Conservation (phyloP, 2,329 filamentous ascomycete species). For the Sporothrix phasma region DNA sequence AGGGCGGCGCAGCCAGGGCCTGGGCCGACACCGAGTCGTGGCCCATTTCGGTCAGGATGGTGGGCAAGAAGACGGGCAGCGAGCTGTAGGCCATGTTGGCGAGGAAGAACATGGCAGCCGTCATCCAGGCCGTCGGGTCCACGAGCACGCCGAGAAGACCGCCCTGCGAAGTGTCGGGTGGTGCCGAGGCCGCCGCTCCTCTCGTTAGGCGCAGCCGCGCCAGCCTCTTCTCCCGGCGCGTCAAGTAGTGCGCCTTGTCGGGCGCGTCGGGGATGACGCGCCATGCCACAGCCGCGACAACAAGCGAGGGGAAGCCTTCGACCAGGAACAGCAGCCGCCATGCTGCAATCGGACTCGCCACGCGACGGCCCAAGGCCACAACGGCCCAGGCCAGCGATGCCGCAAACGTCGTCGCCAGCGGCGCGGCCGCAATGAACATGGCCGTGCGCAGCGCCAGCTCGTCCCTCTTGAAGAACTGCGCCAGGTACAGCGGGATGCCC, state of each 20-base stretch:
- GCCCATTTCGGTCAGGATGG: constrained; percentile 68
- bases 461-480: constrained; percentile 52
- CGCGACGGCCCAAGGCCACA: constrained; percentile 47
- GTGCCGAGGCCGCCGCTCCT: constrained; percentile 27
- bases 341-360: constrained; percentile 52
- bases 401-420: constrained; percentile 71
- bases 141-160: constrained; percentile 35
- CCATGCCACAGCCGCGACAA: constrained; percentile 67
- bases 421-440: constrained; percentile 78
- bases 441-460: constrained; percentile 81
- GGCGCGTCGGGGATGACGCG: constrained; percentile 67
- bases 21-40: constrained; percentile 59
- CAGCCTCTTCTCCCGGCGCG: constrained; percentile 54
- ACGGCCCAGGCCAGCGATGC: constrained; percentile 73
- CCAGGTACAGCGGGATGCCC: constrained; percentile 53
- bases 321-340: constrained; percentile 81
- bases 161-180: constrained; percentile 9
- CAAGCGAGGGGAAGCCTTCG: constrained; percentile 74
- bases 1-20: constrained; percentile 72
- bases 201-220: constrained; percentile 57
- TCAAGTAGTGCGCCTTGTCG: constrained; percentile 53
- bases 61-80: constrained; percentile 78
- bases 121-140: constrained; percentile 64
- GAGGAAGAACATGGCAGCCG: constrained; percentile 75
- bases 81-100: constrained; percentile 83